Evolutionary conservation across 228 moss, liverwort and hornwort species (phyloP), one percentile per base, ranked within the genome.

Genomic region (Sphagnum magellanicum): DNA sequence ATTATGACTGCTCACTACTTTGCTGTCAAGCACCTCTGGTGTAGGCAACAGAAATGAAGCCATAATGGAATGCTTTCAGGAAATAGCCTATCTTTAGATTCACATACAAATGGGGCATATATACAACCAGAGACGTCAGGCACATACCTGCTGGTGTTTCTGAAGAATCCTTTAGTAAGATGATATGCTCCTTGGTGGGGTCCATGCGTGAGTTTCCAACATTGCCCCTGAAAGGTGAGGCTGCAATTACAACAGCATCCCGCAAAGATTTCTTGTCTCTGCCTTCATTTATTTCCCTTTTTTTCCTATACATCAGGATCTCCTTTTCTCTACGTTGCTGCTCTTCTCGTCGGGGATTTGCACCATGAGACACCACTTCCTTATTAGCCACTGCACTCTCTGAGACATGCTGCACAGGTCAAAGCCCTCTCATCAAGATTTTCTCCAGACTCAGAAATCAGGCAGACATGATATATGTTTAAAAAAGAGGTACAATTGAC

Each of bases 291-390:
- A 69, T 32, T 64, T 91, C 94, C 74, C 91, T 94, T 72, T 85
- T 85, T 72, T 79, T 94, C 75, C 88, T 87, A 65, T 94, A 91
- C 46, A 81, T 88, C 52, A 78, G 68, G 60, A 68, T 51, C 64
- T 91, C 94, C 67, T 91, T 80, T 17, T 91, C 91, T 68, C 78
- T 91, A 8, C 94, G 88, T 71, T 88, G 91, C 16, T 85, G 80
- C 70, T 94, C 91, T 61, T 91, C 90, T 67, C 93, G 83, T 51
- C 79, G 82, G 66, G 84, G 72, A 48, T 67, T 75, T 67, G 72
- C 71, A 61, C 70, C 60, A 57, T 84, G 84, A 69, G 59, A 48
- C 51, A 68, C 61, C 6, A 73, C 73, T 60, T 93, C 92, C 76
- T 93, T 93, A 48, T 63, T 77, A 57, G 73, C 63, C 71, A 79